Percentiles rank a stretch among this genome's conserved stretches.
Evolutionary conservation across 345 rosid genomes (phyloP).

Genomic region (Corchorus capsularis): DNA sequence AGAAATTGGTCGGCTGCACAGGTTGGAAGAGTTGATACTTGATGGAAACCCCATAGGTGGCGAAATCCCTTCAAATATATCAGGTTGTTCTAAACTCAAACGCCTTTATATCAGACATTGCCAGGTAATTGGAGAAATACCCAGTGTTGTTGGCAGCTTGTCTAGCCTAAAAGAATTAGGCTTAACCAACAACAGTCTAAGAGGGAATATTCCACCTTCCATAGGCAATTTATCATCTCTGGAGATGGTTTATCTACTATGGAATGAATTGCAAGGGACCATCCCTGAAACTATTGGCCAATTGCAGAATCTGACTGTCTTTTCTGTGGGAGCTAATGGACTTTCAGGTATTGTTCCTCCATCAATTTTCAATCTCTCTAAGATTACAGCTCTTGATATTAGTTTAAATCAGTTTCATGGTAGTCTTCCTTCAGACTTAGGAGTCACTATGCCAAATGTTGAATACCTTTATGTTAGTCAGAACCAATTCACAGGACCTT

Average conservation of each 20-base stretch:
- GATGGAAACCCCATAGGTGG: not conserved
- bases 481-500: not conserved
- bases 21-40: not conserved
- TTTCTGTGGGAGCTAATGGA: conserved; percentile 1
- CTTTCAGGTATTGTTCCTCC: conserved; percentile 29
- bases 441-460: not conserved
- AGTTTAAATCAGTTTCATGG: not conserved
- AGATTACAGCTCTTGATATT: not conserved
- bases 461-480: not conserved
- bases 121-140: not conserved
- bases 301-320: not conserved
- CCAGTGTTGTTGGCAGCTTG: not conserved
- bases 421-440: not conserved
- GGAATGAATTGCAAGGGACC: not conserved
- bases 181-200: not conserved
- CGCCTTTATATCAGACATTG: not conserved
- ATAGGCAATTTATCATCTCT: conserved; percentile 7
- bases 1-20: not conserved
- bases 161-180: not conserved
- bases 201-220: not conserved
- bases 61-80: not conserved
- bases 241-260: not conserved
- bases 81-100: not conserved
- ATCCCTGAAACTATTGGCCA: conserved; percentile 25
- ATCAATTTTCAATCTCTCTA: conserved; percentile 32